Percentiles rank a stretch among this genome's conserved stretches.
Evolutionary conservation across 169 alveolate genomes (phyloP).

Genomic region (Fabrea salina): DNA sequence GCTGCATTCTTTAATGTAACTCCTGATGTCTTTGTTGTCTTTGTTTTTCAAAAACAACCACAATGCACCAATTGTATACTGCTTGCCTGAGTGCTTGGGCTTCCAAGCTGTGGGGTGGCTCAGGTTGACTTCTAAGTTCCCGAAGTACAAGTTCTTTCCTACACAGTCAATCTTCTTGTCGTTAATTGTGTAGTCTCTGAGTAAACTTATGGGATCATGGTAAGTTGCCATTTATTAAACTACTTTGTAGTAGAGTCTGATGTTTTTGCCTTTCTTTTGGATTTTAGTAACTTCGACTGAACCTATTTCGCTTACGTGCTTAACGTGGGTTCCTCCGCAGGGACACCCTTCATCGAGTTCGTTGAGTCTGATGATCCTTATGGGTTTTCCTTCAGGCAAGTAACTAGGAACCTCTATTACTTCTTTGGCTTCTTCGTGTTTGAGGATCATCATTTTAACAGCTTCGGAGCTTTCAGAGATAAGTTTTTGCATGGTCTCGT

Average conservation of each 20-base stretch:
- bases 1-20: constrained; percentile 48
- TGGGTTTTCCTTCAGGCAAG: constrained; percentile 41
- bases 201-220: constrained; percentile 26
- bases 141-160: constrained; percentile 28
- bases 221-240: constrained; percentile 1
- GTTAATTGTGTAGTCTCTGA: constrained; percentile 16
- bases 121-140: constrained; percentile 37
- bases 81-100: constrained; percentile 31
- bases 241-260: constrained; percentile 60
- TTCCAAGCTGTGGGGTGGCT: constrained; percentile 63
- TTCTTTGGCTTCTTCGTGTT: constrained; percentile 57
- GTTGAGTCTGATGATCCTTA: constrained; percentile 58
- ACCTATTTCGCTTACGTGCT: constrained; percentile 58
- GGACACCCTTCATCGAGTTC: constrained; percentile 72
- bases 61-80: constrained; percentile 63
- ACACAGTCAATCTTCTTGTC: constrained; percentile 16
- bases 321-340: constrained; percentile 84
- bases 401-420: constrained; percentile 59
- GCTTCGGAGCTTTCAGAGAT: constrained; percentile 44
- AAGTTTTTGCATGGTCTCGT: constrained; percentile 33
- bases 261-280: constrained; percentile 59
- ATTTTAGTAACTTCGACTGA: constrained; percentile 52
- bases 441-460: constrained; percentile 30
- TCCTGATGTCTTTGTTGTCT: constrained; percentile 18
- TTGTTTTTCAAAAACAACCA: constrained; percentile 58